These are phyloP conservation scores for Capronia americana DNA, from an alignment of 2,329 filamentous ascomycete genomes.

Conservation along the genomic window DNA sequence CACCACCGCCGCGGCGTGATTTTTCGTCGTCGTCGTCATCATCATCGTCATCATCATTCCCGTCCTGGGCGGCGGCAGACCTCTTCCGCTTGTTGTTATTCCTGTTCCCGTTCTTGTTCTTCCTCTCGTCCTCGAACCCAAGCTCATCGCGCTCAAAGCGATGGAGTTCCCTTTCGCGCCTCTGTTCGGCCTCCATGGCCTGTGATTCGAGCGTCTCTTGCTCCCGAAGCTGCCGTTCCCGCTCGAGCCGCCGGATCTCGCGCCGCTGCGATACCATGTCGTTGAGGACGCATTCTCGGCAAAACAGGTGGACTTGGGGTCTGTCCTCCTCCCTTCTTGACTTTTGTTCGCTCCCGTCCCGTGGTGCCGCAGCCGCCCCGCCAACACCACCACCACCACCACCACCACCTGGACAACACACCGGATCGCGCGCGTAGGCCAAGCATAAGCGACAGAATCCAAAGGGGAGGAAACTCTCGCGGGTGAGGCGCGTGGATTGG, in stretches of 20 bases:
- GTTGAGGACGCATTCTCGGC: constrained; percentile 87
- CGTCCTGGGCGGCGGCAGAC: constrained; percentile 75
- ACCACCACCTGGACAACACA: constrained; percentile 66
- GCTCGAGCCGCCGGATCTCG: constrained; percentile 84
- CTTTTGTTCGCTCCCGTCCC: neutral
- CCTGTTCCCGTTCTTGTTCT: too few species aligned
- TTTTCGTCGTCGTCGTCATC: constrained; percentile 39
- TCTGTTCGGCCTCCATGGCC: constrained; percentile 70
- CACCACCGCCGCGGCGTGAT: constrained; percentile 54
- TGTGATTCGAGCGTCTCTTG: constrained; percentile 68
- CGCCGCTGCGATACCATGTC: constrained; percentile 92
- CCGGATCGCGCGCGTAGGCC: constrained; percentile 77
- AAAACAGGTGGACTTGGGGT: constrained; percentile 90
- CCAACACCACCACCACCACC: too few species aligned
- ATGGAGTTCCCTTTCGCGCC: constrained; percentile 70
- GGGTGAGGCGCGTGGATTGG: constrained; percentile 79
- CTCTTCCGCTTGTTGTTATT: constrained; percentile 71
- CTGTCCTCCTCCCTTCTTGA: constrained; percentile 43
- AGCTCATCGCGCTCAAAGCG: constrained; percentile 40
- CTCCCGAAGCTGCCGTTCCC: constrained; percentile 65
- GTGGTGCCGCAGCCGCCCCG: too few species aligned
- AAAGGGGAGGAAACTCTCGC: constrained; percentile 92
- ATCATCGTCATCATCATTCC: constrained; percentile 63
- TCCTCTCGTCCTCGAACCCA: constrained; percentile 43
- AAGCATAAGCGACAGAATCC: constrained; percentile 88